Evolutionary conservation across 805 yeast genomes (phyloP), one percentile per base, ranked within the genome.

Genomic region (Candida ascalaphidarum): DNA sequence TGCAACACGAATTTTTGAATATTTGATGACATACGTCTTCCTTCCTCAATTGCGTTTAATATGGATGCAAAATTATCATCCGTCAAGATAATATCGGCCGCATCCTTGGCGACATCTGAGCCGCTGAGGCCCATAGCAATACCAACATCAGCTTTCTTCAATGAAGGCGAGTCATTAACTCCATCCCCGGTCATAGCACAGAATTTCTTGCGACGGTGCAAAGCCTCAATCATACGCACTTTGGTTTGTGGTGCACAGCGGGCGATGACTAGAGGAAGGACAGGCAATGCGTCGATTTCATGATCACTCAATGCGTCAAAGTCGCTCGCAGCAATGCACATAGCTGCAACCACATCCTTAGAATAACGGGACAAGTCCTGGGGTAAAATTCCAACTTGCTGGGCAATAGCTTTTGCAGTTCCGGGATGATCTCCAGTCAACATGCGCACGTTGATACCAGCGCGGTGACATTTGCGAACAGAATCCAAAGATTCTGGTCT

Each of bases 231-330:
- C 78, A 81, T 75, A 38, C 85, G 65, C 11, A 81, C 89, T 50
- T 81, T 81, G 14, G 88, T 81, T 48, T 76, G 79, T 3, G 89
- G 92, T 4, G 89, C 81, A 57, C 89, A 81, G 36, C 92, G 64
- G 4, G 92, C 92, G 55, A 81, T 74, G 17, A 81, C 92, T 29
- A 80, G 59, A 2, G 89, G 89, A 28, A 81, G 58, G 7, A 75
- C 76, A 1, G 85, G 84, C 26, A 58, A 48, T 1, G 43, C 44
- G 43, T 81, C 89, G 38, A 81, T 65, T 41, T 79, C 65, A 1
- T 60, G 72, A 31, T 80, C 83, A 3, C 65, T 34, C 29, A 81
- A 59, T 4, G 63, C 61, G 47, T 81, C 89, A 55, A 81, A 81
- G 35, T 80, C 77, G 28, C 64, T 43, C 3, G 88, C 92, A 6